These are phyloP conservation scores for Corylus heterophylla DNA, from an alignment of 306 rosid genomes.

Conservation along the genomic window DNA sequence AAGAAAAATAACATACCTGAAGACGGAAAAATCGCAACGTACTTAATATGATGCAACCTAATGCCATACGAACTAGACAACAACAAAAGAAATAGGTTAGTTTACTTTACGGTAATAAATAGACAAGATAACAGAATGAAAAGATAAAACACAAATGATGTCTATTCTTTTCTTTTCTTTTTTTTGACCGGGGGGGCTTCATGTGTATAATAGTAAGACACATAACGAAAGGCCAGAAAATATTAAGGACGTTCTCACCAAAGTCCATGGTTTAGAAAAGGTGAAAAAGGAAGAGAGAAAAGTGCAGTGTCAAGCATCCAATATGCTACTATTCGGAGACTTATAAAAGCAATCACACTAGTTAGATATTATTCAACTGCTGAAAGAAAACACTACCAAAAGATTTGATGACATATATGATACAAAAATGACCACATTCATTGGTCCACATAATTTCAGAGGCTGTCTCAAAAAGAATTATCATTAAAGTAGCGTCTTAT, in stretches of 20 bases:
- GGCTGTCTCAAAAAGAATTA: neutral
- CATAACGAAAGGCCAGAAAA: neutral
- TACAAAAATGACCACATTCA: neutral
- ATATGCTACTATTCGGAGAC: neutral
- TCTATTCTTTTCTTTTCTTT: neutral
- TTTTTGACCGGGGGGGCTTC: neutral
- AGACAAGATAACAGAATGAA: neutral
- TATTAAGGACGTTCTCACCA: neutral
- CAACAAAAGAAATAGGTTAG: slow-evolving; percentile 32
- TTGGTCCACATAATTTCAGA: neutral
- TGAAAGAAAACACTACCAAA: neutral
- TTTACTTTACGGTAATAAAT: neutral
- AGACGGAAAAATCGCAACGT: slow-evolving; percentile 69
- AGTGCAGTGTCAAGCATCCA: neutral
- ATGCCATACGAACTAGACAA: slow-evolving; percentile 72
- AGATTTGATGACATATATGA: neutral
- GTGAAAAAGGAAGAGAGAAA: neutral
- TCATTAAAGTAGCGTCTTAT: neutral
- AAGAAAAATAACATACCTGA: slow-evolving; percentile 51
- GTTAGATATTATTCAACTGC: neutral
- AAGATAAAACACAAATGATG: neutral
- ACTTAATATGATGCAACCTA: slow-evolving; percentile 63
- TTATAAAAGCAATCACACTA: neutral
- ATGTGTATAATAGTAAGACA: too few species aligned
- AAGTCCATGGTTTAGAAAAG: neutral